Evolutionary conservation across 306 rosid genomes (phyloP).

Genomic region (Aeschynomene evenia): DNA sequence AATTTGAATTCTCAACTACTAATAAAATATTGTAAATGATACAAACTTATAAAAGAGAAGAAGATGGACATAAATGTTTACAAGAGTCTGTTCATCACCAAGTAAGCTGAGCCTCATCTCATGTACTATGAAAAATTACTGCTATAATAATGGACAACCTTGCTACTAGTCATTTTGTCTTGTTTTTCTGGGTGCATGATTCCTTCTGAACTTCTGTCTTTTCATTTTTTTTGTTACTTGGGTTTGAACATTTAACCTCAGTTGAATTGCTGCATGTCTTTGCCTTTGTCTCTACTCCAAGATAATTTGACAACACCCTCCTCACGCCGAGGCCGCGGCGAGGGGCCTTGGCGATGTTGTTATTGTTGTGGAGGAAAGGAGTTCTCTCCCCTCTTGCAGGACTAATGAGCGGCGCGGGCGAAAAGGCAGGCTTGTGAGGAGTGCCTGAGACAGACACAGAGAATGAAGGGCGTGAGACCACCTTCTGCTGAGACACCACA

Average conservation of each 20-base stretch:
- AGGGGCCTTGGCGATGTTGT: conserved; percentile 42
- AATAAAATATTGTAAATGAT: conserved; percentile 22
- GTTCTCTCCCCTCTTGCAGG: conserved; percentile 86
- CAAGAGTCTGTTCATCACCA: conserved; percentile 1
- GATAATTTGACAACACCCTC: conserved; percentile 87
- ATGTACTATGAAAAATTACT: neutral
- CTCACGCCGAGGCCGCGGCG: conserved; percentile 84
- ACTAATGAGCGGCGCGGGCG: conserved; percentile 66
- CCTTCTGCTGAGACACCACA: conserved; percentile 59
- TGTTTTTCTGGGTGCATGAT: conserved; percentile 19
- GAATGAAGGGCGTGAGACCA: conserved; percentile 36
- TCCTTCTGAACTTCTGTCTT: conserved; percentile 18
- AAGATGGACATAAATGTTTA: neutral
- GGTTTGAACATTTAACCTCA: conserved; percentile 43
- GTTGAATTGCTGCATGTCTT: conserved; percentile 56
- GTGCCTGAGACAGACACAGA: conserved; percentile 79
- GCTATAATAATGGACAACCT: neutral
- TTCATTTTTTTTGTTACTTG: conserved; percentile 20
- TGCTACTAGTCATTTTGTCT: conserved; percentile 13
- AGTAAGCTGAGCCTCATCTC: neutral
- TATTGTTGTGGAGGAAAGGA: conserved; percentile 65
- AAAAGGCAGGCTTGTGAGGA: conserved; percentile 56
- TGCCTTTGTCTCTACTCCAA: conserved; percentile 73
- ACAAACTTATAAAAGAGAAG: neutral
- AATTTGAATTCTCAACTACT: conserved; percentile 28